These are phyloP conservation scores for Microbotryum scabiosae DNA, from an alignment of 1,284 basidiomycete species.

Conservation along the genomic window DNA sequence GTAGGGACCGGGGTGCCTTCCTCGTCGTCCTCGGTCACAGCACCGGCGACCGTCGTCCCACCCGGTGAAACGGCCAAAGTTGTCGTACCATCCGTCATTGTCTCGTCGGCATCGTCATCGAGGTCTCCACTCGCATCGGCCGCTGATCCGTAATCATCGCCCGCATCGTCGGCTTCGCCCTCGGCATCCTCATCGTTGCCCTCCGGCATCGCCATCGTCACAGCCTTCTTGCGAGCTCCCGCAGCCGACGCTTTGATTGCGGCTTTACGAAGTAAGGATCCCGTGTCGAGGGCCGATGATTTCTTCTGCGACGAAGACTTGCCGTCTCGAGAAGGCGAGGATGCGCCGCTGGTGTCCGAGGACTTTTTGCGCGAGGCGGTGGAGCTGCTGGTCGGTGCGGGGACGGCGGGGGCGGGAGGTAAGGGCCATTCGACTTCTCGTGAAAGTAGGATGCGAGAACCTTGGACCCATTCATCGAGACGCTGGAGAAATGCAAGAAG, in stretches of 20 bases:
- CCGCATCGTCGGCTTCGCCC: slow-evolving; percentile 47
- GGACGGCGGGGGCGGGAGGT: slow-evolving; percentile 50
- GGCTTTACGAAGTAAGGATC: slow-evolving; percentile 34
- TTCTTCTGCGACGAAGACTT: slow-evolving; percentile 46
- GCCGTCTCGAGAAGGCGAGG: slow-evolving; percentile 33
- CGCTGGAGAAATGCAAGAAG: slow-evolving; percentile 44
- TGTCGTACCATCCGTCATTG: neutral
- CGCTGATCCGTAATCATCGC: slow-evolving; percentile 8
- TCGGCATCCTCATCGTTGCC: slow-evolving; percentile 36
- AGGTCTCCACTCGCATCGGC: slow-evolving; percentile 41
- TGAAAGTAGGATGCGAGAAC: slow-evolving; percentile 70
- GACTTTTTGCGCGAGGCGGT: slow-evolving; percentile 28
- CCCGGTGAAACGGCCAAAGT: neutral
- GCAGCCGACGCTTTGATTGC: slow-evolving; percentile 30
- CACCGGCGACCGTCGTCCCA: neutral
- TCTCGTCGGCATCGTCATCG: slow-evolving; percentile 41
- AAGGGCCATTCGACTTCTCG: slow-evolving; percentile 88
- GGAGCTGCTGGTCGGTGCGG: slow-evolving; percentile 24
- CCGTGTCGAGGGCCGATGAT: slow-evolving; percentile 60
- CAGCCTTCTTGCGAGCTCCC: slow-evolving; percentile 12
- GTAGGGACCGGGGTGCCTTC: slow-evolving; percentile 43
- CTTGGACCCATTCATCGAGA: slow-evolving; percentile 95
- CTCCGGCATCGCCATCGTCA: slow-evolving; percentile 17
- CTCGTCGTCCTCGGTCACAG: slow-evolving; percentile 31
- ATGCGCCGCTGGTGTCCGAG: slow-evolving; percentile 15